phyloP scores from a whole-genome alignment of 2,329 filamentous ascomycete genomes.

The Ophiostoma tasmaniense region DNA sequence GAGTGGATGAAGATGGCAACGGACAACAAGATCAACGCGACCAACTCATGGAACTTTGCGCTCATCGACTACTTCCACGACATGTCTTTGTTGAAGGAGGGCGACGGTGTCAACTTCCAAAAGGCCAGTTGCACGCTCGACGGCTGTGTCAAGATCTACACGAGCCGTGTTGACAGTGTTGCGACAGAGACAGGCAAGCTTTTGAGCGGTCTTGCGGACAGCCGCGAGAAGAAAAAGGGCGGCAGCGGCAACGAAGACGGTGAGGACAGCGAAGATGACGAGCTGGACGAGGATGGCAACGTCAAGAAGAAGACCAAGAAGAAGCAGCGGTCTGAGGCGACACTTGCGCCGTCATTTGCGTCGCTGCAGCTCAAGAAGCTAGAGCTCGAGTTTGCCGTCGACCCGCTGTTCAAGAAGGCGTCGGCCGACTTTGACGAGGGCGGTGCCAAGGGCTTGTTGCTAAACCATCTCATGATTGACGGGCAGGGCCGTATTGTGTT shows the following conservation, averaged over 20 bases:
- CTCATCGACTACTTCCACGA: slow-evolving; percentile 99
- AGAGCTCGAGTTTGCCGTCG: slow-evolving; percentile 91
- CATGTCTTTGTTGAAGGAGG: slow-evolving; percentile 94
- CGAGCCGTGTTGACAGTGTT: slow-evolving; percentile 94
- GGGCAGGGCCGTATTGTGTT: slow-evolving; percentile 88
- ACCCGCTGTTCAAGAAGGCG: slow-evolving; percentile 98
- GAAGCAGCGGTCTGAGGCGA: slow-evolving; percentile 81
- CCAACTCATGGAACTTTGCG: slow-evolving; percentile 99
- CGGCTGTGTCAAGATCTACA: slow-evolving; percentile 98
- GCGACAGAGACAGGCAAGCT: slow-evolving; percentile 95
- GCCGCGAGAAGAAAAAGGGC: slow-evolving; percentile 66
- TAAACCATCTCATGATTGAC: slow-evolving; percentile 97
- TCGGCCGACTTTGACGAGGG: slow-evolving; percentile 98
- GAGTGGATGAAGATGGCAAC: slow-evolving; percentile 99
- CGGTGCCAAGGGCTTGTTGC: slow-evolving; percentile 84
- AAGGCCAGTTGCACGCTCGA: slow-evolving; percentile 96
- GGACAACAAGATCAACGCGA: slow-evolving; percentile 97
- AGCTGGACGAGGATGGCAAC: slow-evolving; percentile 42
- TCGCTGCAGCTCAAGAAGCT: slow-evolving; percentile 93
- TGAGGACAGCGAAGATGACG: slow-evolving; percentile 52
- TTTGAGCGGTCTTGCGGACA: slow-evolving; percentile 85
- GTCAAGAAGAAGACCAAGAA: slow-evolving; percentile 58
- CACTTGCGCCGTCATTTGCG: slow-evolving; percentile 78
- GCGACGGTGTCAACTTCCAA: slow-evolving; percentile 96
- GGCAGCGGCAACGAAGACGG: slow-evolving; percentile 58